Evolutionary conservation across 345 rosid species (phyloP).

Genomic region (Camelina neglecta): DNA sequence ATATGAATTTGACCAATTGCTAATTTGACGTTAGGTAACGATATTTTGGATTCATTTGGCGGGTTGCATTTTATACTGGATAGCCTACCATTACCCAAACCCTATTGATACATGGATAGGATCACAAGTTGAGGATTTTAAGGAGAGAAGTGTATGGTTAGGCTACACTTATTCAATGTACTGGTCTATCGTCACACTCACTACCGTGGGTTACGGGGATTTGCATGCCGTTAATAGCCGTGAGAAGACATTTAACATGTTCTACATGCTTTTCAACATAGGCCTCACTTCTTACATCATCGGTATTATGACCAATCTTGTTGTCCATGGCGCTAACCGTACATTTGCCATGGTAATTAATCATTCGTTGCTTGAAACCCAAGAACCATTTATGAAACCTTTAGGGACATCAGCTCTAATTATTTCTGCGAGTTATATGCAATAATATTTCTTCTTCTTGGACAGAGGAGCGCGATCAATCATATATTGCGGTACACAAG

Average conservation of each 20-base stretch:
- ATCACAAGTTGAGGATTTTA: slow-evolving; percentile 54
- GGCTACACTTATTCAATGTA: slow-evolving; percentile 92
- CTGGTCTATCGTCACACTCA: slow-evolving; percentile 93
- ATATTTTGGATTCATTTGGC: slow-evolving; percentile 80
- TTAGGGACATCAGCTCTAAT: too few relatives aligned
- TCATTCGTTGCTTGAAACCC: not conserved
- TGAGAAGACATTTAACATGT: slow-evolving; percentile 78
- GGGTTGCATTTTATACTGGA: slow-evolving; percentile 82
- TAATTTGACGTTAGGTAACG: slow-evolving; percentile 59
- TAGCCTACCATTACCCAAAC: slow-evolving; percentile 58
- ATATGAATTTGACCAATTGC: too few relatives aligned
- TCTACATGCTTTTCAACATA: slow-evolving; percentile 90
- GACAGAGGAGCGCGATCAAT: slow-evolving; percentile 81
- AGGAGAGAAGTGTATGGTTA: slow-evolving; percentile 71
- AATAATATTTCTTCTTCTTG: slow-evolving; percentile 19
- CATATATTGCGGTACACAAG: slow-evolving; percentile 73
- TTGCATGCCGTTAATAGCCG: slow-evolving; percentile 68
- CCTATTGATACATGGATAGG: slow-evolving; percentile 80
- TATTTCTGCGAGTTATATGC: not conserved
- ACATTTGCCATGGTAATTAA: slow-evolving; percentile 69
- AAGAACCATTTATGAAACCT: not conserved
- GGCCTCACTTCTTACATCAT: slow-evolving; percentile 86
- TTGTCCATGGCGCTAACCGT: slow-evolving; percentile 71
- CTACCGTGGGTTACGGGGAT: slow-evolving; percentile 94
- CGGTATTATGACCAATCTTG: slow-evolving; percentile 92